Evolutionary conservation across 1,139 yeast species (phyloP).

Genomic region (Diutina ranongensis): DNA sequence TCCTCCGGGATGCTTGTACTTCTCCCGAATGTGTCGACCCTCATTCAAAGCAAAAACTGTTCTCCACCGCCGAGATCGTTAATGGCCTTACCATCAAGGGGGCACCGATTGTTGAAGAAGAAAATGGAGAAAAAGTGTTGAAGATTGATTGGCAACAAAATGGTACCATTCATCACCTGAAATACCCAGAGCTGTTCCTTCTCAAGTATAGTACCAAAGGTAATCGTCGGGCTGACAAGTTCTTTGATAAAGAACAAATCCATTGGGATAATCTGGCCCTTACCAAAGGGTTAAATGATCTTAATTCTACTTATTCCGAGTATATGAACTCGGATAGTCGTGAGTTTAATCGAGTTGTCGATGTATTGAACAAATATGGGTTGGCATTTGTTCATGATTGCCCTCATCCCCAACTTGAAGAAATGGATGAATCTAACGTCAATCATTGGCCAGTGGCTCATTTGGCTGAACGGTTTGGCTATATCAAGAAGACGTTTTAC

Average conservation of each 20-base stretch:
- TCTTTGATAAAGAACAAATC: slow-evolving; percentile 23
- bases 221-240: slow-evolving; percentile 21
- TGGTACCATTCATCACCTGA: slow-evolving; percentile 24
- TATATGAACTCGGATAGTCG: slow-evolving; percentile 24
- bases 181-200: slow-evolving; percentile 38
- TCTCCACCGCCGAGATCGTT: slow-evolving; percentile 47
- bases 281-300: slow-evolving; percentile 13
- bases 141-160: slow-evolving; percentile 39
- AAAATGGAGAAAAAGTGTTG: slow-evolving; percentile 21
- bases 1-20: slow-evolving; percentile 56
- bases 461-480: slow-evolving; percentile 56
- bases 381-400: slow-evolving; percentile 43
- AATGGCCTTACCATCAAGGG: slow-evolving; percentile 15
- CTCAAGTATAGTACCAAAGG: slow-evolving; percentile 26
- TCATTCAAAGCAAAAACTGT: slow-evolving; percentile 48
- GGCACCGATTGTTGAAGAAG: slow-evolving; percentile 19
- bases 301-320: slow-evolving; percentile 26
- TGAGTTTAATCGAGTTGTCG: slow-evolving; percentile 28
- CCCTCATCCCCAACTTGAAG: slow-evolving; percentile 10
- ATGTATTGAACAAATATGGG: slow-evolving; percentile 47
- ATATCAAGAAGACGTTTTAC: slow-evolving; percentile 61
- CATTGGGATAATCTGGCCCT: slow-evolving; percentile 27
- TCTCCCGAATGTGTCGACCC: slow-evolving; percentile 41
- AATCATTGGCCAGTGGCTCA: slow-evolving; percentile 29
- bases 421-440: slow-evolving; percentile 19